Percentiles rank a stretch among this genome's conserved stretches.
Conservation (phyloP, 768 basidiomycete species). For the Rossbeevera mucosa region DNA sequence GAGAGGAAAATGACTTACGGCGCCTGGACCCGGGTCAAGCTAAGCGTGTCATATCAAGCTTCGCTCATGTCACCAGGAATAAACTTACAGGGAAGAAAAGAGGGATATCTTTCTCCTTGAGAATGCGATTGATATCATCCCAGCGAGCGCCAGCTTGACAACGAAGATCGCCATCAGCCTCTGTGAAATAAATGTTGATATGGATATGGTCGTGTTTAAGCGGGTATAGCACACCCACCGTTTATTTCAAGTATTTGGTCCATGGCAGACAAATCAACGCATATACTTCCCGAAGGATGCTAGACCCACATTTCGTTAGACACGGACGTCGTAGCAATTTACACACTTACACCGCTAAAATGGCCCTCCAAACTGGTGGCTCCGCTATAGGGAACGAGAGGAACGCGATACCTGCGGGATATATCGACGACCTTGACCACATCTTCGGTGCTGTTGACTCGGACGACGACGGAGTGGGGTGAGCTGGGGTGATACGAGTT, state of each 20-base stretch:
- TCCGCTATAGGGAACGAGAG: constrained; percentile 77
- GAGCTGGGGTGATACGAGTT: constrained; percentile 63
- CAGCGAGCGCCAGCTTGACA: constrained; percentile 76
- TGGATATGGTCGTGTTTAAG: constrained; percentile 1
- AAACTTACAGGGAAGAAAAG: constrained; percentile 79
- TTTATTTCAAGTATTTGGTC: constrained; percentile 58
- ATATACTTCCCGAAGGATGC: constrained; percentile 54
- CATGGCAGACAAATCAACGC: constrained; percentile 65
- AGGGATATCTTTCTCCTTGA: constrained; percentile 66
- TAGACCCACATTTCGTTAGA: constrained; percentile 14
- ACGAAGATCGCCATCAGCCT: constrained; percentile 65
- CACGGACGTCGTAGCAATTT: neutral
- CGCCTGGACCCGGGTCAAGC: constrained; percentile 71
- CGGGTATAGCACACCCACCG: constrained; percentile 33
- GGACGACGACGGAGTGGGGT: constrained; percentile 54
- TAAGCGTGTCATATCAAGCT: constrained; percentile 21
- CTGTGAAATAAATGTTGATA: constrained; percentile 32
- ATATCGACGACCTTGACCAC: constrained; percentile 78
- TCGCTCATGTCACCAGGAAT: neutral
- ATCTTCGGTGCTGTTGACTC: constrained; percentile 67
- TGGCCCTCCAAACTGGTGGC: constrained; percentile 89
- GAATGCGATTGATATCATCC: constrained; percentile 69
- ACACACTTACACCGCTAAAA: constrained; percentile 58
- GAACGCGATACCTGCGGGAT: constrained; percentile 66
- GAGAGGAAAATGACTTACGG: constrained; percentile 38